These are phyloP conservation scores for Dothiorella sarmentorum DNA, from an alignment of 2,329 filamentous ascomycete genomes.

Conservation along the genomic window DNA sequence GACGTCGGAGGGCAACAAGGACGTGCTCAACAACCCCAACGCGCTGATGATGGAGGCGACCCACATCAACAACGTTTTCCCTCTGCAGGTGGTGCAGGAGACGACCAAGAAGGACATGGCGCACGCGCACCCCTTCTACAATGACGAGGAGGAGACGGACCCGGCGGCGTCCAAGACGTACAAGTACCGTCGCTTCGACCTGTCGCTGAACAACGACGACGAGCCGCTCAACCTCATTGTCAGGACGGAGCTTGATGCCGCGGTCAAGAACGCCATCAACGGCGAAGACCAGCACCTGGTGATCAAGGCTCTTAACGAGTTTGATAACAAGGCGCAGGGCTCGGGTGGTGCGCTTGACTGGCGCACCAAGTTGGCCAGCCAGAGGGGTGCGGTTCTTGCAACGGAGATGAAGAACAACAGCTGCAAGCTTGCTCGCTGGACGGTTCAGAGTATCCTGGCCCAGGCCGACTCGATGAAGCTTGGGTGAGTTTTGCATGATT, in stretches of 20 bases:
- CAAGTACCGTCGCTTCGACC: constrained; percentile 96
- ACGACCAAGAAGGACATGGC: constrained; percentile 76
- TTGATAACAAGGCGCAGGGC: constrained; percentile 95
- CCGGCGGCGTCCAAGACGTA: constrained; percentile 94
- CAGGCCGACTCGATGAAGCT: constrained; percentile 99
- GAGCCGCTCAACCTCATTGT: constrained; percentile 91
- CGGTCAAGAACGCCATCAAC: constrained; percentile 89
- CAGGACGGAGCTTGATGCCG: constrained; percentile 90
- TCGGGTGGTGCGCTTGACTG: constrained; percentile 94
- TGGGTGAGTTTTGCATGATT: constrained; percentile 58
- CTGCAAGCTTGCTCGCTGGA: constrained; percentile 98
- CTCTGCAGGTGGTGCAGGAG: constrained; percentile 90
- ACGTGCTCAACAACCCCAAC: constrained; percentile 87
- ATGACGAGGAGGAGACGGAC: constrained; percentile 85
- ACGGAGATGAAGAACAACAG: constrained; percentile 99
- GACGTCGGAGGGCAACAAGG: constrained; percentile 86
- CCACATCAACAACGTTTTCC: constrained; percentile 99
- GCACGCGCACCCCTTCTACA: constrained; percentile 96
- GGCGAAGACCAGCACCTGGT: constrained; percentile 89
- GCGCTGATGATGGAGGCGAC: constrained; percentile 95
- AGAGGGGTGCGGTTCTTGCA: constrained; percentile 94
- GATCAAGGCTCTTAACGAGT: constrained; percentile 97
- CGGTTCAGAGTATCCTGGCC: constrained; percentile 91
- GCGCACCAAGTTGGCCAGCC: constrained; percentile 88
- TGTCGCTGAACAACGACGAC: constrained; percentile 86